Evolutionary conservation across 163 green algal genomes (phyloP), one percentile per base, ranked within the genome.

Genomic region (Scenedesmus sp.): DNA sequence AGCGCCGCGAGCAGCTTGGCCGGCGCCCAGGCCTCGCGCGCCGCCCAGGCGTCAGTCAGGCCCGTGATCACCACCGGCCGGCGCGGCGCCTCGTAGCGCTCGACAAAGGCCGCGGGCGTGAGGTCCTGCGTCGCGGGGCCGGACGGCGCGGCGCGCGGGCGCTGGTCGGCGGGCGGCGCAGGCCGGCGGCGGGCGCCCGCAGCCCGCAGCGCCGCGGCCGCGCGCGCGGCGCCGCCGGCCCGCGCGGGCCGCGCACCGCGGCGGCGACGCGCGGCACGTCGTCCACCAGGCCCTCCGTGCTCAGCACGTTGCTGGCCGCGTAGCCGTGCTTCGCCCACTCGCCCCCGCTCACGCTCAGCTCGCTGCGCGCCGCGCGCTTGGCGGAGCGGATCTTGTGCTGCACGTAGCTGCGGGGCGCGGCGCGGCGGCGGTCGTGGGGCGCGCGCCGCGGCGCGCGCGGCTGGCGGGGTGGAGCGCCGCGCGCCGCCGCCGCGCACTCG

Each of bases 61-160:
- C 89, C 87, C 6, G 91, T 95, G 71, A 97, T 90, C 15, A 98
- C 87, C n/a, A 94, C 89, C 0, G 94, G 94, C 18, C 86, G 62
- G 1, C 90, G 80, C 0, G 93, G 90, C 17, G 57, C 48, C 83
- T 98, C 94, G 81, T 87, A 97, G 1, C 79, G 66, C 53, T 90
- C 70, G 0, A 90, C 81, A 87, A 98, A 98, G 53, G 94, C 57
- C 51, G 89, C 78, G 0, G 83, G n/a, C 0, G 81, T 89, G 57
- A 97, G 77, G 29, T 91, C 85, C 86, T 94, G 81, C 4, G 62
- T 2, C n/a, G n/a, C n/a, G n/a, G n/a, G n/a, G n/a, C n/a, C n/a
- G n/a, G n/a, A n/a, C n/a, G n/a, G n/a, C n/a, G n/a, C n/a, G n/a
- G n/a, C n/a, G n/a, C n/a, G n/a, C n/a, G n/a, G n/a, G n/a, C n/a